These are phyloP conservation scores for Kokia cookei DNA, from an alignment of 441 rosid genomes.

Conservation along the genomic window DNA sequence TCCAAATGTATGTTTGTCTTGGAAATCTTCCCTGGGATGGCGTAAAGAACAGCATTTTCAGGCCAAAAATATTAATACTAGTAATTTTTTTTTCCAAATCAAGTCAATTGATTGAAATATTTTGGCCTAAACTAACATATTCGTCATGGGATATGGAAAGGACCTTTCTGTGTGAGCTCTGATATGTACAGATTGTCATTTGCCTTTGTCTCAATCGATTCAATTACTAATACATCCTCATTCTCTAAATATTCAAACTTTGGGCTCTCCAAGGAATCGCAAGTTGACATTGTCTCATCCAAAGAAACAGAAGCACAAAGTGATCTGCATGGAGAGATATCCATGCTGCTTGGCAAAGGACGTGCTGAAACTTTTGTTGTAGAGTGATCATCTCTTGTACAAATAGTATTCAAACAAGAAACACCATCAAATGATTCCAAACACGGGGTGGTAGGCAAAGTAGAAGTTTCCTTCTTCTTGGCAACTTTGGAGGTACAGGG, in stretches of 20 bases:
- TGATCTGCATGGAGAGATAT: slow-evolving; percentile 28
- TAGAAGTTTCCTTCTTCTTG: slow-evolving; percentile 23
- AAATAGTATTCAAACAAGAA: background rate
- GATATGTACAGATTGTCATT: slow-evolving; percentile 36
- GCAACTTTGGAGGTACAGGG: slow-evolving; percentile 19
- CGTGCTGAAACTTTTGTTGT: background rate
- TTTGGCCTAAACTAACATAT: background rate
- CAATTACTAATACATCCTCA: slow-evolving; percentile 31
- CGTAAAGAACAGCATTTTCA: background rate
- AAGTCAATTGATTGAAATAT: background rate
- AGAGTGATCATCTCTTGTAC: background rate
- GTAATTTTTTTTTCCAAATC: background rate
- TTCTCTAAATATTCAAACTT: slow-evolving; percentile 70
- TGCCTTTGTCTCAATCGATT: slow-evolving; percentile 61
- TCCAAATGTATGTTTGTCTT: slow-evolving; percentile 16
- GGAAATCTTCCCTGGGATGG: slow-evolving; percentile 9
- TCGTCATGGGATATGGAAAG: background rate
- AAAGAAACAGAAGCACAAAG: slow-evolving; percentile 37
- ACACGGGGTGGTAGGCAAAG: slow-evolving; percentile 8
- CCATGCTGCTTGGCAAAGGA: slow-evolving; percentile 11
- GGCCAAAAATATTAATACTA: background rate
- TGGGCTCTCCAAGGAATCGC: slow-evolving; percentile 77
- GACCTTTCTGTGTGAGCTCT: slow-evolving; percentile 18
- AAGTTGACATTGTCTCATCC: slow-evolving; percentile 80
- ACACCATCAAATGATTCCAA: slow-evolving; percentile 6